Evolutionary conservation across 2,329 filamentous ascomycete genomes (phyloP).

Genomic region (Fusarium caatingaense): DNA sequence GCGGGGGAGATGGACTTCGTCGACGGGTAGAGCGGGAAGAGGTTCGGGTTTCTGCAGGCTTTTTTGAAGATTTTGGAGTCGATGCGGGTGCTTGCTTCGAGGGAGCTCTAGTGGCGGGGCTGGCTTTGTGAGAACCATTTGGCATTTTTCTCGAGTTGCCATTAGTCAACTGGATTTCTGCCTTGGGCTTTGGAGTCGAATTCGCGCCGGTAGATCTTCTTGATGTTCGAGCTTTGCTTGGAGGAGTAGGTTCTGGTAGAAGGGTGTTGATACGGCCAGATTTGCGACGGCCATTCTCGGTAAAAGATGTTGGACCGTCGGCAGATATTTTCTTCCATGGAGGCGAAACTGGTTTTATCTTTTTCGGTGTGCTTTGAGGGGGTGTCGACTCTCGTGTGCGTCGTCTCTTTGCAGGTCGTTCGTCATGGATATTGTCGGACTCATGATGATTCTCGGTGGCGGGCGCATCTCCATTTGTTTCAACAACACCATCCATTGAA

Average conservation of each 20-base stretch:
- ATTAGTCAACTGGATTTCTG: slow-evolving; percentile 43
- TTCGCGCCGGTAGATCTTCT: slow-evolving; percentile 54
- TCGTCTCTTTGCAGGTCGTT: slow-evolving; percentile 73
- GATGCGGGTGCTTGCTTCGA: slow-evolving; percentile 40
- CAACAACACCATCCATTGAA: slow-evolving; percentile 18
- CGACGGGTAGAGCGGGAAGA: slow-evolving; percentile 52
- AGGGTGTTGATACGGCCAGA: slow-evolving; percentile 72
- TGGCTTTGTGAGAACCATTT: slow-evolving; percentile 44
- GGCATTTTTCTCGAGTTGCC: slow-evolving; percentile 44
- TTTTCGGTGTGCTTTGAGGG: slow-evolving; percentile 55
- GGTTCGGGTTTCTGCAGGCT: slow-evolving; percentile 46
- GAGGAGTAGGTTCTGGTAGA: slow-evolving; percentile 64
- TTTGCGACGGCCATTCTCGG: slow-evolving; percentile 76
- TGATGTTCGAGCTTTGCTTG: slow-evolving; percentile 63
- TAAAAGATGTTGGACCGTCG: slow-evolving; percentile 88
- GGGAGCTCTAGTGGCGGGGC: slow-evolving; percentile 42
- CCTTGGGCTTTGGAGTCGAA: slow-evolving; percentile 50
- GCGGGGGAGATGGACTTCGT: slow-evolving; percentile 56
- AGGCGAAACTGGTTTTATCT: slow-evolving; percentile 72
- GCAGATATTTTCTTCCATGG: slow-evolving; percentile 91
- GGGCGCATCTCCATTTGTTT: slow-evolving; percentile 43
- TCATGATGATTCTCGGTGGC: slow-evolving; percentile 51
- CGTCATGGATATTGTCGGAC: slow-evolving; percentile 56
- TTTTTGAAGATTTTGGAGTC: slow-evolving; percentile 49
- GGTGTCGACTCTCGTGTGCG: slow-evolving; percentile 65